Base-by-base conservation (phyloP, 2,329 filamentous ascomycete species). In the Alternaria arborescens region DNA sequence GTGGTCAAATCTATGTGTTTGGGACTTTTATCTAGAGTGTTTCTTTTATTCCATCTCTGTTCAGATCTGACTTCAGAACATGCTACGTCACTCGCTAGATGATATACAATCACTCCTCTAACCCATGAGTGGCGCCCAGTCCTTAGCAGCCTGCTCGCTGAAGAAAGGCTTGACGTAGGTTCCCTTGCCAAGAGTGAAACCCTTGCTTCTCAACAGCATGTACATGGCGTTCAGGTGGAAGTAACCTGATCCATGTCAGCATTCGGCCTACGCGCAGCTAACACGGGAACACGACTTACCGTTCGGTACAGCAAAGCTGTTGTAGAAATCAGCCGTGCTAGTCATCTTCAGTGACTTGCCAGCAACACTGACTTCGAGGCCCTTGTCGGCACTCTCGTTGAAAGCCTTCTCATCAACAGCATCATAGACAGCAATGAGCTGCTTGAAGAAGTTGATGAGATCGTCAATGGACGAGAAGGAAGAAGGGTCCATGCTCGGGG, bases 191-290 rank as follows among this genome's bases (percentile, higher is more conserved):
- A 71, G 51, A 20, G 43, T 54, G 51, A 70, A 71, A 1, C 69
- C 69, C 14, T 59, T 65, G 18, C 48, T 64, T 40, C 69, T 65
- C 28, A 71, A 22, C 18, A 69, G 38, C 69, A 69, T 70, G 47
- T 71, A 71, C 58, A 71, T 68, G 14, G 66, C 55, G 46, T 70
- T 71, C 30, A 71, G 60, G 47, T 71, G 68, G 55, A 71, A 71
- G 41, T 67, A 71, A 41, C 46, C 46, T 50, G 18, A 12, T 11
- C 5, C 7, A 38, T 26, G 16, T 38, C 20, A 50, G 32, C 12
- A 34, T 26, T 24, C 32, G 5, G 12, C 16, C 22, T 3, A 26
- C 20, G 38, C 12, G 32, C 32, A 50, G 32, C 22, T 50, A 7
- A 22, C 14, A n/a, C 32, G 24, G 16, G 20, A 12, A 12, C 6